Base-by-base conservation (phyloP, 768 basidiomycete species). In the Leccinum pellstonianum region DNA sequence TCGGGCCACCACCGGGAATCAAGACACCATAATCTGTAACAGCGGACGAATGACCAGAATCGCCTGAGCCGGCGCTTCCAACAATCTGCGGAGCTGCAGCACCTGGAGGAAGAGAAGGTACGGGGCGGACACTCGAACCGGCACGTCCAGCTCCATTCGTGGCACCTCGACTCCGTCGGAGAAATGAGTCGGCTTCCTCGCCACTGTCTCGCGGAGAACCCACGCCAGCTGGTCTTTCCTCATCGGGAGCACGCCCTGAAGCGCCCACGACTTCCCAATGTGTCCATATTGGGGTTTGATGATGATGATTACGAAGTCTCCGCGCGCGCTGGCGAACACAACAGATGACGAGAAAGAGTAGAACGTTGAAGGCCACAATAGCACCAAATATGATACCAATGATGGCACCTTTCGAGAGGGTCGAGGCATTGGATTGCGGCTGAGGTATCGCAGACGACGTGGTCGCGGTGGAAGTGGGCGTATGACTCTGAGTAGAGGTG, bases 191-290 rank as follows among this genome's bases (percentile, higher is more conserved):
- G 3, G 73, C 76, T 69, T 89, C 88, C 66, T 88, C 87, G 6
- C 88, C 88, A 53, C 86, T 89, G 31, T 80, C 80, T 10, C 87
- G 79, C 1, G 88, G 86, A 25, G 85, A 85, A 35, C 87, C 86
- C 71, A 88, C 85, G n/a, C 85, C 87, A 11, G 78, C 77, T 3
- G 25, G 67, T 31, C 76, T 75, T 21, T 74, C 80, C 14, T 66
- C 70, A 11, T 75, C 71, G 1, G 57, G 56, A 11, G 56, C 58
- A 37, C 52, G 59, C 1, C 58, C 66, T 8, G 64, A 59, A 15
- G 74, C 70, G 12, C 73, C 71, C 27, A 83, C 71, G 41, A 80
- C 72, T 75, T 62, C 78, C 76, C 58, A 85, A 77, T 69, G 82
- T 72, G 75, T 81, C 72, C 72, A 73, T 9, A 73, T 73, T 4